A percentile compares a stretch with the other conserved stretches of the same genome.
Conservation (phyloP, 495 filamentous ascomycete species). For the Penicillium silybi region DNA sequence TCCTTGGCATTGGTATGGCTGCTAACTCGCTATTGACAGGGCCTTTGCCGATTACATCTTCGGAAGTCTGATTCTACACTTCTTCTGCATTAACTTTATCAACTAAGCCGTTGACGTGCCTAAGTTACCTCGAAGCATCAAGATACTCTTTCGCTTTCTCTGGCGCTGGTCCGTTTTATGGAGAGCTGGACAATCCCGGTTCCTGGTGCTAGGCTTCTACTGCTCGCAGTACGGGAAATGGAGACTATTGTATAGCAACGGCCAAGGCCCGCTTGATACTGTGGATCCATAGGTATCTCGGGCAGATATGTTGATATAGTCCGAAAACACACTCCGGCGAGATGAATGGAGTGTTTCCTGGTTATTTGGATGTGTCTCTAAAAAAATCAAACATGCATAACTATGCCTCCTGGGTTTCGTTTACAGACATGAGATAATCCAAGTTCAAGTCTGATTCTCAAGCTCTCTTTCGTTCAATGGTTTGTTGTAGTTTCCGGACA, state of each 20-base stretch:
- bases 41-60: slow-evolving; percentile 97
- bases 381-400: not conserved
- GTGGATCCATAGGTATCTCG: not conserved
- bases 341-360: not conserved
- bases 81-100: slow-evolving; percentile 99
- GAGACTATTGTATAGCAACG: not conserved
- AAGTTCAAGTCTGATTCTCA: not conserved
- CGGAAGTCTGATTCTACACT: slow-evolving; percentile 91
- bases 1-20: not conserved
- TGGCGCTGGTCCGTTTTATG: slow-evolving; percentile 7
- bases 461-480: too few species aligned
- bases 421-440: not conserved
- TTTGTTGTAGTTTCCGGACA: not conserved
- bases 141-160: slow-evolving; percentile 3
- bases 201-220: not conserved
- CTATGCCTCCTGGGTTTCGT: not conserved
- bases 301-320: not conserved
- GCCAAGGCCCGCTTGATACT: not conserved
- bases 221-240: not conserved
- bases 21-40: slow-evolving; percentile 39
- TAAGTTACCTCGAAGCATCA: not conserved
- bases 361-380: not conserved
- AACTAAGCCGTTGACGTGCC: slow-evolving; percentile 55
- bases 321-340: not conserved
- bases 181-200: slow-evolving; percentile 1